Percentiles rank a stretch among this genome's conserved stretches.
Evolutionary conservation across 1,139 yeast genomes (phyloP).

Genomic region (Saccharomyces pastorianus): DNA sequence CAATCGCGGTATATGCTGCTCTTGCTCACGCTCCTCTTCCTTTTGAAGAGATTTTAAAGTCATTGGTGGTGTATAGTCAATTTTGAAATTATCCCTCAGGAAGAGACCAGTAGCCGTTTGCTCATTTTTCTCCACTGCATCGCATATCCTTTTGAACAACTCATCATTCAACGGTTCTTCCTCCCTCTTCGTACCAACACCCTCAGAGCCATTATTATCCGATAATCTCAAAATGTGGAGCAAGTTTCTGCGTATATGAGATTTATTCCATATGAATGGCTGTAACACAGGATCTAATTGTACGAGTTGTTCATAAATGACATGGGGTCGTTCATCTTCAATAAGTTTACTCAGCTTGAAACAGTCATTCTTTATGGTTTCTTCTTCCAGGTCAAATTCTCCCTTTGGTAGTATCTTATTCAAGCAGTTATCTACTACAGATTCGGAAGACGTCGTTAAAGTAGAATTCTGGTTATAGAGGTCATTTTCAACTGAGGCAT

Average conservation of each 20-base stretch:
- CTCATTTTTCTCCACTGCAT: slow-evolving; percentile 6
- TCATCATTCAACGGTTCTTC: slow-evolving; percentile 16
- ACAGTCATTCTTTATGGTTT: neutral
- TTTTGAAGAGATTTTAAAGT: slow-evolving; percentile 12
- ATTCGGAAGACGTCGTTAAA: neutral
- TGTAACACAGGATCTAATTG: slow-evolving; percentile 16
- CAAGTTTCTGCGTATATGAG: slow-evolving; percentile 19
- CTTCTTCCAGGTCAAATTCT: neutral
- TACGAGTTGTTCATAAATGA: slow-evolving; percentile 27
- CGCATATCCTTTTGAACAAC: slow-evolving; percentile 12
- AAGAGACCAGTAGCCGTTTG: slow-evolving; percentile 7
- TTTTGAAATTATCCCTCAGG: slow-evolving; percentile 16
- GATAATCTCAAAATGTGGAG: slow-evolving; percentile 23
- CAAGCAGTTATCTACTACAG: slow-evolving; percentile 1
- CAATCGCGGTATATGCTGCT: slow-evolving; percentile 15
- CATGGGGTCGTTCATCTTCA: slow-evolving; percentile 23
- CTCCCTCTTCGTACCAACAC: slow-evolving; percentile 4
- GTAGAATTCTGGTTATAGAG: neutral
- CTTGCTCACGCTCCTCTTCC: slow-evolving; percentile 13
- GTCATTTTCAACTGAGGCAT: slow-evolving; percentile 22
- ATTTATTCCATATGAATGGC: slow-evolving; percentile 26
- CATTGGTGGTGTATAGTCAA: slow-evolving; percentile 16
- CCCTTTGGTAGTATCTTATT: slow-evolving; percentile 5
- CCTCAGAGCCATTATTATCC: slow-evolving; percentile 7
- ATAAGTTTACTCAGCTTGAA: slow-evolving; percentile 14